phyloP scores from a whole-genome alignment of 352 stramenopile species.

The Halophytophthora polymorphica region DNA sequence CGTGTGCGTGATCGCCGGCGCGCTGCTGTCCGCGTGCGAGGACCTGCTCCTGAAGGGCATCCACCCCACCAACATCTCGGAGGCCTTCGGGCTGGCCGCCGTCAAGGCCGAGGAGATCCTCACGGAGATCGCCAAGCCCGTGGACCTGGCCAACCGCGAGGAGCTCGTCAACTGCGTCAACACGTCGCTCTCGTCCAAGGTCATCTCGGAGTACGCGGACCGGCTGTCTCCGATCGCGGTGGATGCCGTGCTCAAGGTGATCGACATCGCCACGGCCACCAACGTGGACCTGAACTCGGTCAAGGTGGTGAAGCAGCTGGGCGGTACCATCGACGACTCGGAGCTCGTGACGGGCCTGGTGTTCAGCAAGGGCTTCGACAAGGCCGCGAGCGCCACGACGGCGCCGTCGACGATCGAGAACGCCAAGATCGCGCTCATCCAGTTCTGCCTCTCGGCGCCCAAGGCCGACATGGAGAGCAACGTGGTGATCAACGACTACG shows the following conservation, averaged over 20 bases:
- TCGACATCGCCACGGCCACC: conserved; percentile 89
- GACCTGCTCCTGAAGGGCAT: conserved; percentile 94
- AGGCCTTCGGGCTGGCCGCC: conserved; percentile 93
- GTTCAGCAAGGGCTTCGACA: conserved; percentile 95
- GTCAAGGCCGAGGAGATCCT: conserved; percentile 90
- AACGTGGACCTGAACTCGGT: conserved; percentile 98
- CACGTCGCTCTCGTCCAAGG: conserved; percentile 98
- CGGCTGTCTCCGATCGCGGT: conserved; percentile 97
- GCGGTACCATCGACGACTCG: conserved; percentile 99
- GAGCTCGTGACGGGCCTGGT: conserved; percentile 97
- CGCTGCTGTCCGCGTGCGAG: conserved; percentile 95
- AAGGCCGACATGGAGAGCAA: conserved; percentile 99
- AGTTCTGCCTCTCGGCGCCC: conserved; percentile 98
- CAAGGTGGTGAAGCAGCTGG: conserved; percentile 97
- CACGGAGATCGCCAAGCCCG: conserved; percentile 85
- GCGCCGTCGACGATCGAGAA: conserved; percentile 91
- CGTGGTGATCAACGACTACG: conserved; percentile 99
- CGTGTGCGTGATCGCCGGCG: conserved; percentile 98
- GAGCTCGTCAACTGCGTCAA: conserved; percentile 97
- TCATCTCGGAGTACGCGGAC: conserved; percentile 97
- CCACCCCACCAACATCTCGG: conserved; percentile 97
- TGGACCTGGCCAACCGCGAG: conserved; percentile 93
- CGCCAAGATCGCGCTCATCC: conserved; percentile 99
- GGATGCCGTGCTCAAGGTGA: conserved; percentile 96
- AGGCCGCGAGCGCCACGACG: conserved; percentile 47